Evolutionary conservation across 768 basidiomycete species (phyloP).

Genomic region (Xerocomellus intermedius): DNA sequence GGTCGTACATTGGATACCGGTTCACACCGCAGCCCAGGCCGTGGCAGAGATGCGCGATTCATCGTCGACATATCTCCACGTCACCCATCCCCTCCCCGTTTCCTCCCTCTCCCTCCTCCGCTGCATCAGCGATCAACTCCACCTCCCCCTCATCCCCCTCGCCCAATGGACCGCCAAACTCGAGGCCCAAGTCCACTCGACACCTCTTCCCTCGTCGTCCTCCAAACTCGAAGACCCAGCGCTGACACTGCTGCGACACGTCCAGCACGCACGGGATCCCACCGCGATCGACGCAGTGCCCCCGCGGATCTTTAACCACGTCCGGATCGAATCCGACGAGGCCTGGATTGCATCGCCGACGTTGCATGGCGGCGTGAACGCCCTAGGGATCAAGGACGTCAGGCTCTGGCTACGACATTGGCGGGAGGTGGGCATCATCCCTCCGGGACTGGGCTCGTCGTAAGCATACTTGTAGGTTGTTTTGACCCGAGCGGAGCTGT

Average conservation of each 20-base stretch:
- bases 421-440: too few species aligned
- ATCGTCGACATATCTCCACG: background rate
- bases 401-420: slow-evolving; percentile 2
- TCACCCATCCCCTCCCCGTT: slow-evolving; percentile 13
- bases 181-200: slow-evolving; percentile 1
- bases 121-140: slow-evolving; percentile 2
- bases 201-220: background rate
- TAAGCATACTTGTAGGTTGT: too few species aligned
- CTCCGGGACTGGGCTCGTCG: too few species aligned
- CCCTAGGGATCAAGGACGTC: slow-evolving; percentile 6
- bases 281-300: background rate
- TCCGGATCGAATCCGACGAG: background rate
- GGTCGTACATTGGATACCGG: slow-evolving; percentile 18
- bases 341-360: slow-evolving; percentile 14
- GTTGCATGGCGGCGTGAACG: background rate
- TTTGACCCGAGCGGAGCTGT: too few species aligned
- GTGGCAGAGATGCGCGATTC: slow-evolving; percentile 20
- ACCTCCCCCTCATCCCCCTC: slow-evolving; percentile 9
- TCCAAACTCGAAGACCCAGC: background rate
- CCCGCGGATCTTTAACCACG: slow-evolving; percentile 4
- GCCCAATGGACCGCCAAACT: slow-evolving; percentile 12
- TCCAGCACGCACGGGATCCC: background rate
- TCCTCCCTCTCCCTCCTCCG: slow-evolving; percentile 11
- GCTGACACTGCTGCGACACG: slow-evolving; percentile 1
- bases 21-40: slow-evolving; percentile 11